phyloP scores from a whole-genome alignment of 371 early-diverging fungal genomes.

The Lichtheimia ornata region DNA sequence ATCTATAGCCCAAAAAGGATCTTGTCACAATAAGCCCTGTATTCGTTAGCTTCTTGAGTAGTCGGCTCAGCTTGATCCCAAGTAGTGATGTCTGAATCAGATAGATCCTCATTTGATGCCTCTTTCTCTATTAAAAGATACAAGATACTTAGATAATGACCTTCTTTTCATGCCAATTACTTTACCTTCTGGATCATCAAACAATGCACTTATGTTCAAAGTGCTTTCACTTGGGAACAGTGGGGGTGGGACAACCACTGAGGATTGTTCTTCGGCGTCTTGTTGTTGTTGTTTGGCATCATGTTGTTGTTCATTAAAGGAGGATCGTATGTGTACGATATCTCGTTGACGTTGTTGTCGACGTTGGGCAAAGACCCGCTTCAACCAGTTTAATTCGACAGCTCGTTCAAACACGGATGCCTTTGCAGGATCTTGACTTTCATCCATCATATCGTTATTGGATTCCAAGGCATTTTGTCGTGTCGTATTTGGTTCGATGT shows the following conservation, averaged over 20 bases:
- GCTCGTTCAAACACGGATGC: constrained; percentile 3
- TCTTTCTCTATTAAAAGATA: too few relatives aligned
- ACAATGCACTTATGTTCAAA: background rate
- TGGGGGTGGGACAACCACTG: constrained; percentile 4
- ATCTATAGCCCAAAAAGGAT: constrained; percentile 3
- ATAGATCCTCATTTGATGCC: too few relatives aligned
- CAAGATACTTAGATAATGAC: too few relatives aligned
- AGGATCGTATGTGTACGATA: too few relatives aligned
- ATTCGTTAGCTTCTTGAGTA: constrained; percentile 5
- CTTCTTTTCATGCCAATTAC: too few relatives aligned
- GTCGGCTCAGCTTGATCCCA: too few relatives aligned
- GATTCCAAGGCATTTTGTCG: background rate
- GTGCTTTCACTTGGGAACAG: constrained; percentile 7
- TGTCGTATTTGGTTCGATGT: background rate
- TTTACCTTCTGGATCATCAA: constrained; percentile 2
- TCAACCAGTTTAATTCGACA: background rate
- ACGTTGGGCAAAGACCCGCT: background rate
- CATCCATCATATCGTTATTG: background rate
- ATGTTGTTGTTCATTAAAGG: too few relatives aligned
- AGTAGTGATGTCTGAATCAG: too few relatives aligned
- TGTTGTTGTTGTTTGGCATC: background rate
- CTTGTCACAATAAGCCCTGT: constrained; percentile 6
- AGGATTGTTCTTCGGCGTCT: background rate
- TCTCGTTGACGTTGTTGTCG: too few relatives aligned
- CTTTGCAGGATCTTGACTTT: background rate